Evolutionary conservation across 1,284 basidiomycete genomes (phyloP).

Genomic region (Takashimella koratensis): DNA sequence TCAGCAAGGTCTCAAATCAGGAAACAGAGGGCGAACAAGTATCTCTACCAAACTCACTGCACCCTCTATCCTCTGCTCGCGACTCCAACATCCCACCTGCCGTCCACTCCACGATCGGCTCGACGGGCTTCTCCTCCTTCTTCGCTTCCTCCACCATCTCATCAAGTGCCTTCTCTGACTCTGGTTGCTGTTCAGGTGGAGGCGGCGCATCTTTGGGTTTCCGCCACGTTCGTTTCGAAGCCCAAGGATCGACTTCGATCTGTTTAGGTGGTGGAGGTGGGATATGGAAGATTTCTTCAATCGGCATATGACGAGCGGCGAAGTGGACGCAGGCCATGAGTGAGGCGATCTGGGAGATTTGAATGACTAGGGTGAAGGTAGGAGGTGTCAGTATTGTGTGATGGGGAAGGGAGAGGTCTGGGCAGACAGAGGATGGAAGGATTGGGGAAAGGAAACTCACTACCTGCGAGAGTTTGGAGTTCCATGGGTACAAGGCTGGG

Average conservation of each 20-base stretch:
- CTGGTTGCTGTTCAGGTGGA: not conserved
- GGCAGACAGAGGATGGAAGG: too few species aligned
- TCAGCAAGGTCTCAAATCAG: slow-evolving; percentile 6
- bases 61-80: slow-evolving; percentile 71
- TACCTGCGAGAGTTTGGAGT: slow-evolving; percentile 58
- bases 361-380: slow-evolving; percentile 59
- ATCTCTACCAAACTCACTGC: too few species aligned
- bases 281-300: slow-evolving; percentile 68
- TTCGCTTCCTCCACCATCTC: slow-evolving; percentile 55
- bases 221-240: slow-evolving; percentile 39
- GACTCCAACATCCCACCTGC: slow-evolving; percentile 67
- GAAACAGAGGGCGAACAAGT: not conserved
- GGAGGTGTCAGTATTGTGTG: not conserved
- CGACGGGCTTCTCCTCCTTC: slow-evolving; percentile 61
- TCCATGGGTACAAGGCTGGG: slow-evolving; percentile 75
- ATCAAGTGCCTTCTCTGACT: not conserved
- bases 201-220: slow-evolving; percentile 35
- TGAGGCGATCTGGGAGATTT: slow-evolving; percentile 80
- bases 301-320: slow-evolving; percentile 65
- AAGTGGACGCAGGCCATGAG: slow-evolving; percentile 70
- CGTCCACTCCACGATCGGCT: slow-evolving; percentile 41
- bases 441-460: too few species aligned
- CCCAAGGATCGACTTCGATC: slow-evolving; percentile 25
- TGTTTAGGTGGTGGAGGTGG: slow-evolving; percentile 45
- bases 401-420: too few species aligned